Evolutionary conservation across 306 rosid genomes (phyloP).

Genomic region (Citrullus amarus): DNA sequence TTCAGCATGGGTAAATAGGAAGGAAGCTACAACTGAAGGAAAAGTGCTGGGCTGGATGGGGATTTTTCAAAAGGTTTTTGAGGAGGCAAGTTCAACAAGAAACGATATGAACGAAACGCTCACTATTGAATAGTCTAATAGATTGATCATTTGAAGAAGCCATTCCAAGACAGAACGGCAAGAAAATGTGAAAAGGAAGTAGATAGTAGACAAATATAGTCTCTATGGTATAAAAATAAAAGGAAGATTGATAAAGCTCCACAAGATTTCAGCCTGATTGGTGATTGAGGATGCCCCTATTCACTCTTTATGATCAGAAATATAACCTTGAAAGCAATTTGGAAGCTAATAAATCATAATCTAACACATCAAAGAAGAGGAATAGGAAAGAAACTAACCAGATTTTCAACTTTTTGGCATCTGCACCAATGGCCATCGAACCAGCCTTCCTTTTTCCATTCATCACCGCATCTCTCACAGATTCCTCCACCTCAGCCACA

Average conservation of each 20-base stretch:
- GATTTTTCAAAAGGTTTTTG: too few species aligned
- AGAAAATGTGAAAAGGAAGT: background rate
- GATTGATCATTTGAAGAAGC: background rate
- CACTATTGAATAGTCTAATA: background rate
- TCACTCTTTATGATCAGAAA: background rate
- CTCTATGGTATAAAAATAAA: background rate
- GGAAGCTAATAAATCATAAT: background rate
- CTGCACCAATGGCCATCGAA: background rate
- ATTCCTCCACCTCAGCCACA: constrained; percentile 49
- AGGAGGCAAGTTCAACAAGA: too few species aligned
- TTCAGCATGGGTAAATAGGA: too few species aligned
- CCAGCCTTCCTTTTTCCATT: constrained; percentile 43
- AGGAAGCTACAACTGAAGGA: too few species aligned
- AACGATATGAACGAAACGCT: background rate
- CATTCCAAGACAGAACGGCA: background rate
- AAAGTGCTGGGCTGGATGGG: too few species aligned
- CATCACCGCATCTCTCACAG: constrained; percentile 57
- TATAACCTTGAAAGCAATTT: background rate
- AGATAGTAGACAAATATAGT: background rate
- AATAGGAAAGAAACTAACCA: constrained; percentile 33
- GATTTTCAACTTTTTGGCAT: constrained; percentile 54
- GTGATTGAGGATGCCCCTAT: background rate
- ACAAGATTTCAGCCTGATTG: background rate
- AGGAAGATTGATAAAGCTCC: background rate
- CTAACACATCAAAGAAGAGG: background rate